phyloP scores from a whole-genome alignment of 306 rosid genomes.

The Cucurbita pepo region DNA sequence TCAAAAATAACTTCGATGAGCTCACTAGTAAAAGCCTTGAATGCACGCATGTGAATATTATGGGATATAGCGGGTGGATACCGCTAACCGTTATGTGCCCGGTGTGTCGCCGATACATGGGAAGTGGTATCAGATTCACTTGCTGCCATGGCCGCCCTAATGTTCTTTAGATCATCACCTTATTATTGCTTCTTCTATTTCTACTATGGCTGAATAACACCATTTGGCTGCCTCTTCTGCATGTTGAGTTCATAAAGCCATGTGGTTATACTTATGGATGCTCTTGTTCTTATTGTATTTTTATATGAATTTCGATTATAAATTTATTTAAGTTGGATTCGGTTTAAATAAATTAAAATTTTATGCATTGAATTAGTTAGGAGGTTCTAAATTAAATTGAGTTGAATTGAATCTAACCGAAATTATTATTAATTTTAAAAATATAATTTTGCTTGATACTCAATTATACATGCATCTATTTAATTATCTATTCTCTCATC shows the following conservation, averaged over 20 bases:
- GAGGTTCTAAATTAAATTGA: no score
- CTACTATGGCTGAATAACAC: neutral
- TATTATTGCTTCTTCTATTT: neutral
- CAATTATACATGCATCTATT: no score
- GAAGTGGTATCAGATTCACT: neutral
- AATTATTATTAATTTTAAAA: no score
- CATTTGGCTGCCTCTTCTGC: neutral
- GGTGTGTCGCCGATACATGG: neutral
- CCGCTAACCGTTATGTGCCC: neutral
- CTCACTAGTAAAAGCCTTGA: neutral
- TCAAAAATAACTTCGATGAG: neutral
- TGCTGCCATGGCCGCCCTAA: constrained; percentile 2
- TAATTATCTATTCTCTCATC: no score
- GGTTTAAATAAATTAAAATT: no score
- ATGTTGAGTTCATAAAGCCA: neutral
- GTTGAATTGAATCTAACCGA: no score
- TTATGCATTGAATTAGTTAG: no score
- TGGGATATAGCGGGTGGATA: neutral
- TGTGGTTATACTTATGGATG: neutral
- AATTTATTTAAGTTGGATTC: no score
- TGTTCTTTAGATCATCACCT: neutral
- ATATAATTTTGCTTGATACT: no score
- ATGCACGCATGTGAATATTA: neutral
- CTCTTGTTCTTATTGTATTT: neutral
- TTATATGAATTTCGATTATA: neutral